Evolutionary conservation across 148 eudicot species (phyloP), one percentile per base, ranked within the genome.

Genomic region (Cornus controversa): DNA sequence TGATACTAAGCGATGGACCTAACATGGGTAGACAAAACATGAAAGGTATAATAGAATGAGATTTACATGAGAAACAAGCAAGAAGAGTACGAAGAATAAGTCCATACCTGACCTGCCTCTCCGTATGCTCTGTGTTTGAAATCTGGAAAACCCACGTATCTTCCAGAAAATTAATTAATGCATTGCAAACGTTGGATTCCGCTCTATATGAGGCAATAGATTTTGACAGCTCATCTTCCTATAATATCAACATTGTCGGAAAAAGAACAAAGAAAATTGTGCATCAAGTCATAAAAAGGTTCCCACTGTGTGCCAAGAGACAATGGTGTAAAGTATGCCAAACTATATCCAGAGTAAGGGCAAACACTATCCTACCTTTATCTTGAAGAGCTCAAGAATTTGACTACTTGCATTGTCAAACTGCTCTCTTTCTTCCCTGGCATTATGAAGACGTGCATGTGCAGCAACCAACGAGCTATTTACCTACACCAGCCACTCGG

Each of bases 171-270:
- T 82, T 83, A 66, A 86, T 80, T 71, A 82, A 85, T 24, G 75
- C 73, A 28, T 75, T 80, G 69, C 85, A 80, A 66, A 86, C 85
- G 47, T 73, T 79, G 9, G 84, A 82, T 77, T 88, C 91, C 8
- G 74, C 71, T 82, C 68, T 85, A 79, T 75, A 88, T 40, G 82
- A 84, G 73, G 82, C 72, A 65, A 80, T 71, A 3, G 89, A 83
- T 80, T 64, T 80, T 74, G 83, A 84, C 69, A 88, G 50, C 58
- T 88, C 91, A 47, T 86, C 85, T 65, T 84, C 91, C 91, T 88
- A 67, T 54, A 62, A 23, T 67, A 8, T 66, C 40, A 31, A 70
- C 36, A 76, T 16, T 27, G 70, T 66, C 64, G 24, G 67, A 42
- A 45, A 8, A 62, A 29, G 1, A 31, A 31, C n/a, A 28, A 6